Percentiles rank a stretch among this genome's conserved stretches.
These are phyloP conservation scores for Rhododendron kiyosumense DNA, from an alignment of 148 eudicot genomes.

Conservation along the genomic window DNA sequence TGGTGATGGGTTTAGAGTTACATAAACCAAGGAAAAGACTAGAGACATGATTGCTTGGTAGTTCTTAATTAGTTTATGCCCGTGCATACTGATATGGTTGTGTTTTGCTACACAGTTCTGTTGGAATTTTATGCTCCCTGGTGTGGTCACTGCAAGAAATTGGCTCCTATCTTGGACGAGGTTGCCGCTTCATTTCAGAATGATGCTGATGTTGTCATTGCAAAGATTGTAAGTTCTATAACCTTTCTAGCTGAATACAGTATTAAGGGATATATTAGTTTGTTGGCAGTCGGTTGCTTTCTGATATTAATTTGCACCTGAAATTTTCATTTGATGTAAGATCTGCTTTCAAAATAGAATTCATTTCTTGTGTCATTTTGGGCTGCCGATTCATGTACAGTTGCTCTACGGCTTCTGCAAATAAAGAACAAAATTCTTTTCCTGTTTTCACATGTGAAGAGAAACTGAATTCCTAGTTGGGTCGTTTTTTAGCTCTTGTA, in stretches of 20 bases:
- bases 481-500: not conserved
- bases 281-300: not conserved
- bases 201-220: slow-evolving; percentile 51
- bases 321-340: not conserved
- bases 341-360: not conserved
- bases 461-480: not conserved
- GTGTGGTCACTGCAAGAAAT: slow-evolving; percentile 74
- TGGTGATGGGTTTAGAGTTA: not conserved
- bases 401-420: not conserved
- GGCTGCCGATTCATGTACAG: not conserved
- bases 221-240: slow-evolving; percentile 57
- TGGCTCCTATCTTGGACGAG: slow-evolving; percentile 73
- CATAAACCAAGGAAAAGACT: not conserved
- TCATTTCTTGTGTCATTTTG: not conserved
- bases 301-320: not conserved
- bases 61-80: not conserved
- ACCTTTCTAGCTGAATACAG: not conserved
- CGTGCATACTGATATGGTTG: not conserved
- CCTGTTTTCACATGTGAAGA: not conserved
- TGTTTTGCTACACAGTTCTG: slow-evolving; percentile 35
- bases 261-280: not conserved
- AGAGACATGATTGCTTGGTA: not conserved
- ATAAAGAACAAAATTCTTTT: not conserved
- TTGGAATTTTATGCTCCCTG: slow-evolving; percentile 76
- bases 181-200: slow-evolving; percentile 48